Conservation (phyloP, 306 rosid genomes). For the Pyrus betulifolia region DNA sequence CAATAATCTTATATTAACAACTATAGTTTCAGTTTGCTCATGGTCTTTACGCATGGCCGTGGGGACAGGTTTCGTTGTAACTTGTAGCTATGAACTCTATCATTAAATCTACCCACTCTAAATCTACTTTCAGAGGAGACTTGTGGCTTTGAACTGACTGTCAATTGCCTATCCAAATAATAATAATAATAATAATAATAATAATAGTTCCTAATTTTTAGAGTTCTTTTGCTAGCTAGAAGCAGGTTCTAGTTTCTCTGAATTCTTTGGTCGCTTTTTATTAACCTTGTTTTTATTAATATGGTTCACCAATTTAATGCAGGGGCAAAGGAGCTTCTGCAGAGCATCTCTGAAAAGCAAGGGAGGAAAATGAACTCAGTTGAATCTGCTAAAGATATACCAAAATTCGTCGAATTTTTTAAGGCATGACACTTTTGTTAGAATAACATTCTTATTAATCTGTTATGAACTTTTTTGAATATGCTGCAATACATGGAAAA, state of each 20-base stretch:
- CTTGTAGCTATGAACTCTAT: not conserved
- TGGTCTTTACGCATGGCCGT: not conserved
- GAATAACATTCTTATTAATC: slow-evolving; percentile 9
- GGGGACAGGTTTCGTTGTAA: not conserved
- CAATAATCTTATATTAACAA: not conserved
- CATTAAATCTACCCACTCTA: not conserved
- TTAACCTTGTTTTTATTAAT: not conserved
- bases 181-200: not conserved
- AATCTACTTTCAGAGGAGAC: not conserved
- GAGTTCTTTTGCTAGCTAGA: not conserved
- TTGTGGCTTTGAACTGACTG: not conserved
- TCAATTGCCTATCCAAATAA: not conserved
- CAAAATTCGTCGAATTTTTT: slow-evolving; percentile 57
- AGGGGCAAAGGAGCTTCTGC: slow-evolving; percentile 91
- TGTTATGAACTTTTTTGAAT: not conserved
- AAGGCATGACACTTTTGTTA: slow-evolving; percentile 53
- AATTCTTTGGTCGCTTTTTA: not conserved
- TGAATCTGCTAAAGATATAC: slow-evolving; percentile 79
- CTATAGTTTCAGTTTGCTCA: not conserved
- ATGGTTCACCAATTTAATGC: slow-evolving; percentile 17
- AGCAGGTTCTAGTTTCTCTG: not conserved
- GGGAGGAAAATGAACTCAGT: slow-evolving; percentile 72
- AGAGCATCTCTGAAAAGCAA: slow-evolving; percentile 83
- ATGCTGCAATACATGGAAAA: not conserved
- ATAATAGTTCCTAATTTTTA: not conserved